These are phyloP conservation scores for Sphagnum tenellum DNA, from an alignment of 225 moss, liverwort and hornwort species.

Conservation along the genomic window DNA sequence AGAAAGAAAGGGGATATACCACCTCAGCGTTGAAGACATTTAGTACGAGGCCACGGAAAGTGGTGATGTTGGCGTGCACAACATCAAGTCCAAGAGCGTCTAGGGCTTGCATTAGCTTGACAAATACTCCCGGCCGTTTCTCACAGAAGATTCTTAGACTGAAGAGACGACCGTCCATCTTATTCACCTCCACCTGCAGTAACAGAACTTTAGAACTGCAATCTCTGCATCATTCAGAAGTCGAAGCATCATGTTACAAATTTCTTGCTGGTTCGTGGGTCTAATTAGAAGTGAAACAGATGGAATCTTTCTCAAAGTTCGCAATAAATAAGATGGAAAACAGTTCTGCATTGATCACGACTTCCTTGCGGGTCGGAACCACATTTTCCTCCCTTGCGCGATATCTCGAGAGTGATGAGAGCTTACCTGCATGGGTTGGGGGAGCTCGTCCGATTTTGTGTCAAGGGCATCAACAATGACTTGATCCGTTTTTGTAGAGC, in stretches of 20 bases:
- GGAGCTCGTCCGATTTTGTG: conserved; percentile 46
- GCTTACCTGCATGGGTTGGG: conserved; percentile 85
- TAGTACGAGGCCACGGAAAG: conserved; percentile 78
- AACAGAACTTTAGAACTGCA: background rate
- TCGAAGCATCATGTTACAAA: too few relatives aligned
- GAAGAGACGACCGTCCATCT: conserved; percentile 69
- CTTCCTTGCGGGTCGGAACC: background rate
- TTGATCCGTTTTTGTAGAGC: conserved; percentile 34
- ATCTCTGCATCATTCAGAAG: background rate
- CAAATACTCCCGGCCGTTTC: conserved; percentile 77
- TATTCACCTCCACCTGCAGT: conserved; percentile 83
- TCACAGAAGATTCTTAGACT: conserved; percentile 85
- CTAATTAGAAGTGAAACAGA: too few relatives aligned
- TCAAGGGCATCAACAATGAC: conserved; percentile 52
- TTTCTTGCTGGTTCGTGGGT: too few relatives aligned
- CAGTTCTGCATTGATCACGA: too few relatives aligned
- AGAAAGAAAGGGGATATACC: conserved; percentile 3
- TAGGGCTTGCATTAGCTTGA: conserved; percentile 85
- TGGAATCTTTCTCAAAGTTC: too few relatives aligned
- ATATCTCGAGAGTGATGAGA: background rate
- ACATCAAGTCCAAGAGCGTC: conserved; percentile 84
- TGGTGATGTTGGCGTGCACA: conserved; percentile 90
- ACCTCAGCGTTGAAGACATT: conserved; percentile 98
- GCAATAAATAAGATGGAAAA: too few relatives aligned
- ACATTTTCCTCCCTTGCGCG: background rate